Percentiles rank a stretch among this genome's conserved stretches.
These are phyloP conservation scores for Ophiostoma populinum DNA, from an alignment of 2,329 filamentous ascomycete species.

Conservation along the genomic window DNA sequence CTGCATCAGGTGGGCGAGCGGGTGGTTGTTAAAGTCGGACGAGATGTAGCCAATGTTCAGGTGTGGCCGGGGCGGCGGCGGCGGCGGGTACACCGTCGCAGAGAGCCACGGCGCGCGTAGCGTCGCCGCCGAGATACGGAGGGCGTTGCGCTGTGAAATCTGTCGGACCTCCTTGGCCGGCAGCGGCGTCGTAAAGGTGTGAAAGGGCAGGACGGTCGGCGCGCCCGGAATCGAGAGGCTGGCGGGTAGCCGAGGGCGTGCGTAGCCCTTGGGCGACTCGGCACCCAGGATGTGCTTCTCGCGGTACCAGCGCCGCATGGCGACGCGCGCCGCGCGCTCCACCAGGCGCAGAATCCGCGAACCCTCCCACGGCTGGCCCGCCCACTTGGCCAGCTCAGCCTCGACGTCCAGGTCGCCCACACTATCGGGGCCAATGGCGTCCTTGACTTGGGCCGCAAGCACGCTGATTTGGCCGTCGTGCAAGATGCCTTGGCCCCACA, in stretches of 20 bases:
- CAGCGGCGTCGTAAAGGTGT: slow-evolving; percentile 91
- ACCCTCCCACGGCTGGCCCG: slow-evolving; percentile 70
- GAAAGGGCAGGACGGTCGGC: slow-evolving; percentile 88
- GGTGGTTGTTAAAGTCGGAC: slow-evolving; percentile 98
- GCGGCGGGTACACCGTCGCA: slow-evolving; percentile 64
- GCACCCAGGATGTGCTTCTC: slow-evolving; percentile 53
- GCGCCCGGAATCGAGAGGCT: slow-evolving; percentile 66
- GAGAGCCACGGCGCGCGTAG: slow-evolving; percentile 78
- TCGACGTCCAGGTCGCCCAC: slow-evolving; percentile 18
- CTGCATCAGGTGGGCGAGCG: slow-evolving; percentile 93
- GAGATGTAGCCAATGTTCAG: slow-evolving; percentile 94
- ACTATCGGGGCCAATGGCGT: slow-evolving; percentile 13
- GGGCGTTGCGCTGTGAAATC: slow-evolving; percentile 87
- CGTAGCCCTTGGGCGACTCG: slow-evolving; percentile 43
- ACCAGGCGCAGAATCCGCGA: slow-evolving; percentile 67
- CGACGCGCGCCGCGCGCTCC: slow-evolving; percentile 63
- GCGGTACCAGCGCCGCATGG: slow-evolving; percentile 74
- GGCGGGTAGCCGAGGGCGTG: slow-evolving; percentile 54
- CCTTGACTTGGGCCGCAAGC: slow-evolving; percentile 29
- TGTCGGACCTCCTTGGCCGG: slow-evolving; percentile 80
- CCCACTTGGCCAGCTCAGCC: slow-evolving; percentile 39
- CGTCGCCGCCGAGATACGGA: slow-evolving; percentile 83
- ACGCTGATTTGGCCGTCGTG: slow-evolving; percentile 33
- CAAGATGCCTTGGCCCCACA: slow-evolving; percentile 65
- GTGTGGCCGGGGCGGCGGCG: slow-evolving; percentile 60